Percentiles rank a stretch among this genome's conserved stretches.
phyloP scores from a whole-genome alignment of 2,329 filamentous ascomycete species.

The Botrytis galanthina region DNA sequence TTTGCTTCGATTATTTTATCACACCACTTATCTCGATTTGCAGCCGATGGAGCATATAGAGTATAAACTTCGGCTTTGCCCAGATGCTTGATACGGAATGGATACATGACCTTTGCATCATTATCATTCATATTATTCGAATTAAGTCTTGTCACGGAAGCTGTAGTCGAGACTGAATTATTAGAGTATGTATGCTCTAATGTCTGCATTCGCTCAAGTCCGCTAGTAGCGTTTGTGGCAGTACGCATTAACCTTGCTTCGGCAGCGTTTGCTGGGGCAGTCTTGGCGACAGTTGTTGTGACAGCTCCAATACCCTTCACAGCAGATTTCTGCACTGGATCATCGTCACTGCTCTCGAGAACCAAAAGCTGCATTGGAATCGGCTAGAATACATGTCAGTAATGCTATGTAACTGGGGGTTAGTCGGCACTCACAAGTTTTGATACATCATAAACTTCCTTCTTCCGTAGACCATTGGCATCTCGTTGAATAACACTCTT shows the following conservation, averaged over 20 bases:
- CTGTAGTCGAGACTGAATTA: slow-evolving; percentile 58
- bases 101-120: slow-evolving; percentile 61
- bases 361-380: slow-evolving; percentile 97
- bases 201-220: slow-evolving; percentile 47
- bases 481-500: slow-evolving; percentile 71
- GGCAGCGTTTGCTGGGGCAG: slow-evolving; percentile 60
- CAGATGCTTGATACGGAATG: slow-evolving; percentile 93
- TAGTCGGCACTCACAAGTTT: slow-evolving; percentile 63
- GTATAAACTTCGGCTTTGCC: slow-evolving; percentile 86
- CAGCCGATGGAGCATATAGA: slow-evolving; percentile 75
- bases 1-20: slow-evolving; percentile 93
- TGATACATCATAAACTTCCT: slow-evolving; percentile 85
- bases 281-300: slow-evolving; percentile 55
- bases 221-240: slow-evolving; percentile 34
- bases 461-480: slow-evolving; percentile 68
- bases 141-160: slow-evolving; percentile 46
- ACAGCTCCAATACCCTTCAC: slow-evolving; percentile 58
- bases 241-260: slow-evolving; percentile 49
- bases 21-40: slow-evolving; percentile 84
- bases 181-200: slow-evolving; percentile 68
- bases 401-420: not conserved
- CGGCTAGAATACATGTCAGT: slow-evolving; percentile 61
- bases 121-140: slow-evolving; percentile 48
- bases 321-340: slow-evolving; percentile 77
- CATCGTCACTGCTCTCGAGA: slow-evolving; percentile 88